phyloP scores from a whole-genome alignment of 495 filamentous ascomycete genomes.

The Letharia columbiana region DNA sequence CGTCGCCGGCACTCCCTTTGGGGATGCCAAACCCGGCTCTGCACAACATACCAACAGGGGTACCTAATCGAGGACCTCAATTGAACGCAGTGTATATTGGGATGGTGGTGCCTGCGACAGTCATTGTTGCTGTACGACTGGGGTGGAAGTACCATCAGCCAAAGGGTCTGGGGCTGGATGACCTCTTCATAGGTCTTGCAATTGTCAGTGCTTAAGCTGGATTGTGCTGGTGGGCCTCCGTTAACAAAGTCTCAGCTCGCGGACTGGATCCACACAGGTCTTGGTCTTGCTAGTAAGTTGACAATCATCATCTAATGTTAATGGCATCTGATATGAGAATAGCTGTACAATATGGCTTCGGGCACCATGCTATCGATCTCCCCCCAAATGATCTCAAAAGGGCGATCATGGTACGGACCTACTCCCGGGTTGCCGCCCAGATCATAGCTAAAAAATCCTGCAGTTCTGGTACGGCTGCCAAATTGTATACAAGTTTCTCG shows the following conservation, averaged over 20 bases:
- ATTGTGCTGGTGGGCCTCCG: not conserved
- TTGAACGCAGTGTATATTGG: slow-evolving; percentile 5
- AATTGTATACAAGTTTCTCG: slow-evolving; percentile 5
- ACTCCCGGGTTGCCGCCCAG: not conserved
- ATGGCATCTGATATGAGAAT: not conserved
- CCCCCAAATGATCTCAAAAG: not conserved
- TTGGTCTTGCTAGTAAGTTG: slow-evolving; percentile 3
- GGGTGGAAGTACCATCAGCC: slow-evolving; percentile 3
- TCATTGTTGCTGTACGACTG: slow-evolving; percentile 3
- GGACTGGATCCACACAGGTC: slow-evolving; percentile 3
- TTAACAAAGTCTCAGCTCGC: not conserved
- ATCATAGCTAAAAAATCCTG: not conserved
- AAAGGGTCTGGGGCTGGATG: slow-evolving; percentile 3
- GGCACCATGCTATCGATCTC: slow-evolving; percentile 2
- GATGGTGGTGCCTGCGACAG: slow-evolving; percentile 2
- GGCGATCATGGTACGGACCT: not conserved
- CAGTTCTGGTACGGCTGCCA: slow-evolving; percentile 9
- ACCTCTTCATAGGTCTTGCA: not conserved
- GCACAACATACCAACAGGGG: not conserved
- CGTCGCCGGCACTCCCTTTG: not conserved
- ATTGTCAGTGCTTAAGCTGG: not conserved
- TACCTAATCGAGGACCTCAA: slow-evolving; percentile 6
- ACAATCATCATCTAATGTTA: not conserved
- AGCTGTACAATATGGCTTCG: slow-evolving; percentile 4
- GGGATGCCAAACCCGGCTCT: not conserved